These are phyloP conservation scores for Fusarium humuli DNA, from an alignment of 2,329 filamentous ascomycete genomes.

Conservation along the genomic window DNA sequence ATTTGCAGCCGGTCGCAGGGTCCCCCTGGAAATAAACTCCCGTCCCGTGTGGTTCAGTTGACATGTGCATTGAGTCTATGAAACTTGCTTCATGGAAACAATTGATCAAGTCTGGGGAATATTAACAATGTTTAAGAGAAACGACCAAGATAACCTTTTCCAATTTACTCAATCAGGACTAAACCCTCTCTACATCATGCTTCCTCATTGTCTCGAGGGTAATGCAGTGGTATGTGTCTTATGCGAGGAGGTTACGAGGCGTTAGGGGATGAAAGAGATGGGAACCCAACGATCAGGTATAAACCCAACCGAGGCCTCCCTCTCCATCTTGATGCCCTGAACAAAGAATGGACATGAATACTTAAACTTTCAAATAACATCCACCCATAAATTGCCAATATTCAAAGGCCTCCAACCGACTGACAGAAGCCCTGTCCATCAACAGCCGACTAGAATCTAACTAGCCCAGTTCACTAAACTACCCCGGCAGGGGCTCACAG, in stretches of 20 bases:
- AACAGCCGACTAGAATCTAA: background rate
- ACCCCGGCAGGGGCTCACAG: conserved; percentile 18
- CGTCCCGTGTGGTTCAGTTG: conserved; percentile 8
- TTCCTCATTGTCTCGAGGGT: conserved; percentile 18
- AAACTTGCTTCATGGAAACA: conserved; percentile 6
- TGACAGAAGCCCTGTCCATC: conserved; percentile 2
- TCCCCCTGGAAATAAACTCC: conserved; percentile 27
- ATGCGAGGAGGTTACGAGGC: conserved; percentile 33
- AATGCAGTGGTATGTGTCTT: conserved; percentile 22
- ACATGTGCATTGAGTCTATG: conserved; percentile 23
- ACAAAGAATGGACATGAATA: background rate
- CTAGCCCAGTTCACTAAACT: background rate
- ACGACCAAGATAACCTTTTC: background rate
- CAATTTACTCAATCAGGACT: background rate
- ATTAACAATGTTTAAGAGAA: background rate
- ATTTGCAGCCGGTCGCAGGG: conserved; percentile 35
- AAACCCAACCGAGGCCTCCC: conserved; percentile 15
- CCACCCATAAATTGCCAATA: conserved; percentile 4
- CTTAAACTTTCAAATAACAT: background rate
- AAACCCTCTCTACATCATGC: background rate
- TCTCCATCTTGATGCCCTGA: conserved; percentile 1
- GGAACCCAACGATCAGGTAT: conserved; percentile 14
- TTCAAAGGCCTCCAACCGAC: conserved; percentile 3
- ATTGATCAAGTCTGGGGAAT: conserved; percentile 1
- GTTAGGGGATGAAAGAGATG: conserved; percentile 16